These are phyloP conservation scores for Phytophthora chlamydospora DNA, from an alignment of 352 stramenopile species.

Conservation along the genomic window DNA sequence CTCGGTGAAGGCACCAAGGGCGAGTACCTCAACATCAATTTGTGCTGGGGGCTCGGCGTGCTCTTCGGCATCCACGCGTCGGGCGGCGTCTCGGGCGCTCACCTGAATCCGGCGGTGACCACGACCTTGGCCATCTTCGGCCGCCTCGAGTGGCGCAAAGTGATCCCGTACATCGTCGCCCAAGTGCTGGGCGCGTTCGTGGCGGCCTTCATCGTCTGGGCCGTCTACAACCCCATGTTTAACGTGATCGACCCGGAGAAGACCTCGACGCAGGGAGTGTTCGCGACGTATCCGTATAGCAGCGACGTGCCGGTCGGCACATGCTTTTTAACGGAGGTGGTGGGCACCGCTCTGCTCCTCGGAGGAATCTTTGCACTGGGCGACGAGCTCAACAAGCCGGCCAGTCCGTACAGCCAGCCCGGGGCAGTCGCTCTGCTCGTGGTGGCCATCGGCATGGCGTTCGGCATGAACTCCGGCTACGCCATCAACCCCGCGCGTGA, in stretches of 20 bases:
- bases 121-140: slow-evolving; percentile 47
- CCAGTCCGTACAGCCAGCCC: slow-evolving; percentile 39
- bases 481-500: slow-evolving; percentile 60
- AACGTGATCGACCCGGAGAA: slow-evolving; percentile 48
- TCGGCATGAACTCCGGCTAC: slow-evolving; percentile 68
- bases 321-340: slow-evolving; percentile 52
- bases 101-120: slow-evolving; percentile 63
- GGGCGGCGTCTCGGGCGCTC: slow-evolving; percentile 48
- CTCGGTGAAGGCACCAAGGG: slow-evolving; percentile 48
- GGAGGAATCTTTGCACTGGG: slow-evolving; percentile 53
- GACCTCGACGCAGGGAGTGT: slow-evolving; percentile 35
- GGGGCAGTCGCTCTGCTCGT: slow-evolving; percentile 51
- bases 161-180: slow-evolving; percentile 45
- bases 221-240: slow-evolving; percentile 52
- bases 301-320: slow-evolving; percentile 31
- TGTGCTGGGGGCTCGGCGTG: slow-evolving; percentile 67
- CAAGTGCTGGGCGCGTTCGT: slow-evolving; percentile 51
- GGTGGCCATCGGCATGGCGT: slow-evolving; percentile 61
- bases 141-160: slow-evolving; percentile 49
- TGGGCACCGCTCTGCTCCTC: slow-evolving; percentile 53
- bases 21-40: slow-evolving; percentile 61
- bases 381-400: slow-evolving; percentile 49
- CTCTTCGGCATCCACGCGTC: slow-evolving; percentile 62
- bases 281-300: slow-evolving; percentile 48
- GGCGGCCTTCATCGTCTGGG: slow-evolving; percentile 44